Base-by-base conservation (phyloP, 2,329 filamentous ascomycete genomes). In the Verticillium alfalfae region DNA sequence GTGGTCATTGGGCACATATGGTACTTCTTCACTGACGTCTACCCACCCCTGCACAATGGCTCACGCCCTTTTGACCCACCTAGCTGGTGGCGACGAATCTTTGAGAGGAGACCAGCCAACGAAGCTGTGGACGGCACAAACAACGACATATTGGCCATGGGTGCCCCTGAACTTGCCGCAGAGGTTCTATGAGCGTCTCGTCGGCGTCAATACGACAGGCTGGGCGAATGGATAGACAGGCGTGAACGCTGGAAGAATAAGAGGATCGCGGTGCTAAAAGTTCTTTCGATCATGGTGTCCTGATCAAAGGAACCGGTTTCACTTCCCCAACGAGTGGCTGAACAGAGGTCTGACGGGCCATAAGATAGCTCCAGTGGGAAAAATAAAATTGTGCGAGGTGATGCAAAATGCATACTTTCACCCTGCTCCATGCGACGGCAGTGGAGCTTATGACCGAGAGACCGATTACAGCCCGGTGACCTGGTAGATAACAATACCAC, bases 11-110 rank as follows among this genome's bases (percentile, higher is more conserved):
- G 95, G 10, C 95, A 99, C 76, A 84, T 98, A 49, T 98, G 93
- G 90, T 99, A 98, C 76, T 99, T 97, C 79, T 97, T 98, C 76
- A 91, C 88, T 63, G 95, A 99, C 73, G 93, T 99, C 16, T 99
- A 97, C 75, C 95, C 95, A 3, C 91, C 93, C 3, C 84, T 97
- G 54, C 91, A 97, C 76, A 88, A 90, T 65, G 92, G 92, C 18
- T 88, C 90, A 59, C 84, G 91, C 61, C 95, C 95, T 0, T 81
- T 99, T 57, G 94, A 97, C 69, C 94, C 95, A 41, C 95, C 95
- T 0, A 78, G 80, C 63, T 97, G 92, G 88, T 99, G 94, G 94
- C 85, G 91, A 62, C 84, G 93, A 52, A 71, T 98, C 18, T 97
- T 97, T 70, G 93, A 88, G 66, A 79, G 83, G n/a, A 78, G 79